phyloP scores from a whole-genome alignment of 1,139 yeast genomes.

The Geotrichum carabidarum region DNA sequence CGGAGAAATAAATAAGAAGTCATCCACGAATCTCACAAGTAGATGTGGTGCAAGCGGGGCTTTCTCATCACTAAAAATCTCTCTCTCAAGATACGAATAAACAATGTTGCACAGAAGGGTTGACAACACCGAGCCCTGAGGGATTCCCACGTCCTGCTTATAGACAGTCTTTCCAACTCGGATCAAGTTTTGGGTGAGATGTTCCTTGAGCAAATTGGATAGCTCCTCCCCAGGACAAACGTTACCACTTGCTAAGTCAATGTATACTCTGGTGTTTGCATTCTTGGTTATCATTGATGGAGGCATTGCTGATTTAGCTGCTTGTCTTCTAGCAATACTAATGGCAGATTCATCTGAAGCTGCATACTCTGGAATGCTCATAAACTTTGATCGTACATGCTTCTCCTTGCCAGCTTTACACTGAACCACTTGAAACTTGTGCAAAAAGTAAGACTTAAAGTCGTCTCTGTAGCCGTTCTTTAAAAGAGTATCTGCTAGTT shows the following conservation, averaged over 20 bases:
- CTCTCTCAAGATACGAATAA: conserved; percentile 58
- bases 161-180: conserved; percentile 37
- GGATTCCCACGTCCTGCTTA: conserved; percentile 61
- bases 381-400: neutral
- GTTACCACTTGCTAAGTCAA: conserved; percentile 15
- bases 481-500: conserved; percentile 24
- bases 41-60: conserved; percentile 33
- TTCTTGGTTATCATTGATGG: neutral
- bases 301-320: conserved; percentile 1
- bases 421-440: conserved; percentile 6
- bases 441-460: conserved; percentile 13
- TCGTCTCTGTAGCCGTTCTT: neutral
- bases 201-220: conserved; percentile 34
- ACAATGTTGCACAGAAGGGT: conserved; percentile 70
- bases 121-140: conserved; percentile 83
- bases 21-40: conserved; percentile 74
- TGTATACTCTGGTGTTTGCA: conserved; percentile 5
- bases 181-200: conserved; percentile 42
- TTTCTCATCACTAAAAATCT: conserved; percentile 31
- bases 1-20: conserved; percentile 65
- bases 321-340: neutral
- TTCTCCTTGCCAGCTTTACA: neutral
- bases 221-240: conserved; percentile 18
- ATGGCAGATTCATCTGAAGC: neutral
- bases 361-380: conserved; percentile 8